Conservation (phyloP, 2,329 filamentous ascomycete genomes). For the Colletotrichum filicis region DNA sequence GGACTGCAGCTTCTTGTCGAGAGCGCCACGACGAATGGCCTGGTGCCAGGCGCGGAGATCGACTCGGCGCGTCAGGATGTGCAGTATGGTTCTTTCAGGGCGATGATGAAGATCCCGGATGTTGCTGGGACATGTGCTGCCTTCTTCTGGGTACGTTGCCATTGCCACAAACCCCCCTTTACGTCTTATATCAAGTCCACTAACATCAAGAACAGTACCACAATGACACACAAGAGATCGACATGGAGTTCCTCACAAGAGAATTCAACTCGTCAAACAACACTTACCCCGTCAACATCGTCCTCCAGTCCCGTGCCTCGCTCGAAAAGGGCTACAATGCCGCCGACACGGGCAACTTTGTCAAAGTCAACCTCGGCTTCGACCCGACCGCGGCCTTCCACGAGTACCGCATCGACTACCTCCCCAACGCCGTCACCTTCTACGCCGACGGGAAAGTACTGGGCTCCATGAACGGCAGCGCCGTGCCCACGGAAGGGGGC, state of each 20-base stretch:
- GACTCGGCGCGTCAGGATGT: slow-evolving; percentile 70
- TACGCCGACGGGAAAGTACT: slow-evolving; percentile 73
- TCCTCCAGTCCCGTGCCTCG: slow-evolving; percentile 76
- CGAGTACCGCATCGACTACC: slow-evolving; percentile 84
- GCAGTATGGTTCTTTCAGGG: slow-evolving; percentile 76
- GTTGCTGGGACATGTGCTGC: slow-evolving; percentile 77
- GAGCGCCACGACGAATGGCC: slow-evolving; percentile 54
- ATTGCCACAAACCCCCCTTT: neutral
- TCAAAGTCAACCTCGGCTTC: slow-evolving; percentile 70
- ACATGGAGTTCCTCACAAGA: slow-evolving; percentile 80
- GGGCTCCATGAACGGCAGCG: slow-evolving; percentile 64
- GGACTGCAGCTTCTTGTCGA: slow-evolving; percentile 70
- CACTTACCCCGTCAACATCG: slow-evolving; percentile 74
- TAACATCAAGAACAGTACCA: slow-evolving; percentile 65
- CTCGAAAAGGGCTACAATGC: slow-evolving; percentile 71
- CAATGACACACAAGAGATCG: slow-evolving; percentile 84
- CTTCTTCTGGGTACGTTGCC: slow-evolving; percentile 77
- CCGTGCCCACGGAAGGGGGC: slow-evolving; percentile 70
- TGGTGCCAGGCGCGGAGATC: slow-evolving; percentile 73
- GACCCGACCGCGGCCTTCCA: slow-evolving; percentile 74
- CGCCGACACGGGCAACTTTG: slow-evolving; percentile 66
- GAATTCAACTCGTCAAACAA: slow-evolving; percentile 65
- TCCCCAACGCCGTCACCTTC: slow-evolving; percentile 71
- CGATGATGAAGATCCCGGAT: slow-evolving; percentile 71
- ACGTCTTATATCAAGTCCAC: neutral